These are phyloP conservation scores for Blastomyces parvus DNA, from an alignment of 2,329 filamentous ascomycete genomes.

Conservation along the genomic window DNA sequence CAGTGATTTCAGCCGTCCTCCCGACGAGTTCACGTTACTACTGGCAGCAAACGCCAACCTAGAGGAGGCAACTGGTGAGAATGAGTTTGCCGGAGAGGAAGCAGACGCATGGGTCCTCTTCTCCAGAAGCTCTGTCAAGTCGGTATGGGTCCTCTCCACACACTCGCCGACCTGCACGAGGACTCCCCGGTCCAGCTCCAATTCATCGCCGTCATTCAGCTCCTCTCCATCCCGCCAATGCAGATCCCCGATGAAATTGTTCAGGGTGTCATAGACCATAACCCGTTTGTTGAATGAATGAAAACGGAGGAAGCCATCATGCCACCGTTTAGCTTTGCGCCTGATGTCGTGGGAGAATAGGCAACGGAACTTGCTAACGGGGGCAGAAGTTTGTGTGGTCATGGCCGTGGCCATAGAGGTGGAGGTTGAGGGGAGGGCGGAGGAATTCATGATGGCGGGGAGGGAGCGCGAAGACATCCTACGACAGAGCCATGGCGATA, in stretches of 20 bases:
- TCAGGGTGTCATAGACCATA: conserved; percentile 78
- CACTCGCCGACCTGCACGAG: conserved; percentile 73
- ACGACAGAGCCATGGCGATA: neutral
- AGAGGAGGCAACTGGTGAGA: conserved; percentile 22
- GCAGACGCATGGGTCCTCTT: conserved; percentile 46
- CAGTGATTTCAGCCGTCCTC: conserved; percentile 49
- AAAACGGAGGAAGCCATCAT: conserved; percentile 79
- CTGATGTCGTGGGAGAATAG: conserved; percentile 78
- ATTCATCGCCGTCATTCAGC: conserved; percentile 72
- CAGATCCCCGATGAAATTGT: conserved; percentile 73
- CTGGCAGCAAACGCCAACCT: conserved; percentile 14
- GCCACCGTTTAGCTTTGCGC: conserved; percentile 85
- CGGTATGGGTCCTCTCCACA: conserved; percentile 63
- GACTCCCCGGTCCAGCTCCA: conserved; percentile 65
- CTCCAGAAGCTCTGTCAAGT: conserved; percentile 64
- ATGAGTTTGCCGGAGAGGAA: conserved; percentile 22
- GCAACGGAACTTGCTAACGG: conserved; percentile 72
- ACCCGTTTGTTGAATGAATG: conserved; percentile 85
- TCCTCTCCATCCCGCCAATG: conserved; percentile 64
- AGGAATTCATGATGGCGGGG: conserved; percentile 5
- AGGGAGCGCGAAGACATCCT: neutral
- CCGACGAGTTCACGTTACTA: conserved; percentile 22
- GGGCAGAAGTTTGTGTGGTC: conserved; percentile 54
- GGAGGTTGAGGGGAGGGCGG: neutral
- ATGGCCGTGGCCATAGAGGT: conserved; percentile 24